Conservation (phyloP, 1,284 basidiomycete genomes). For the Cystobasidium pallidum region DNA sequence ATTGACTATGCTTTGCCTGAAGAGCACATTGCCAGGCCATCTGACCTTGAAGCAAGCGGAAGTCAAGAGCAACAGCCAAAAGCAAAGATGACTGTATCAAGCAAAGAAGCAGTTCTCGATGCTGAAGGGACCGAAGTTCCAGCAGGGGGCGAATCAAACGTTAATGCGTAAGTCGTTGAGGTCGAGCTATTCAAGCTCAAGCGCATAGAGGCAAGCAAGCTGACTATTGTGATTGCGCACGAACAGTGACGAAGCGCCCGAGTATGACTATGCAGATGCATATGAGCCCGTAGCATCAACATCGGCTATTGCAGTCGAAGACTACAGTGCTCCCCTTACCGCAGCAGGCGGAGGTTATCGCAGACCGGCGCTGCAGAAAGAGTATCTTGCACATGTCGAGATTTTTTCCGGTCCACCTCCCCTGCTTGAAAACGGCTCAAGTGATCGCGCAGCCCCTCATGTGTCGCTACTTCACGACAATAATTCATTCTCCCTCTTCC, state of each 20-base stretch:
- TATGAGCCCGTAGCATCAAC: constrained; percentile 14
- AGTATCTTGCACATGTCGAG: constrained; percentile 37
- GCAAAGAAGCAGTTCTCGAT: neutral
- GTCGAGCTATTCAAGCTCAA: neutral
- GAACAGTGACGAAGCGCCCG: constrained; percentile 28
- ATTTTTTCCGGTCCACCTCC: constrained; percentile 10
- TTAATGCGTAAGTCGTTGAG: constrained; percentile 27
- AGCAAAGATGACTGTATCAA: neutral
- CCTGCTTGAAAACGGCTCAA: neutral
- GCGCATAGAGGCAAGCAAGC: neutral
- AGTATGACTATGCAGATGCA: neutral
- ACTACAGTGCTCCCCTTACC: neutral
- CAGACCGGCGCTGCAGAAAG: constrained; percentile 29
- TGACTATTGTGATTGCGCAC: too few species aligned
- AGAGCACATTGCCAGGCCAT: neutral
- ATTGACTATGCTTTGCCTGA: neutral
- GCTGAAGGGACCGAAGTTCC: neutral
- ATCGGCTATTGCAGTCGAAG: neutral
- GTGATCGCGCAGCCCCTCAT: constrained; percentile 18
- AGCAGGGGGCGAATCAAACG: constrained; percentile 13
- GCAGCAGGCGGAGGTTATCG: neutral
- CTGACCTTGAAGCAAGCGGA: neutral
- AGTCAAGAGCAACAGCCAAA: neutral
- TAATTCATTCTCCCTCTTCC: constrained; percentile 32
- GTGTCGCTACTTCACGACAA: constrained; percentile 38